These are phyloP conservation scores for Termitomyces sp. DNA, from an alignment of 768 basidiomycete genomes.

Conservation along the genomic window DNA sequence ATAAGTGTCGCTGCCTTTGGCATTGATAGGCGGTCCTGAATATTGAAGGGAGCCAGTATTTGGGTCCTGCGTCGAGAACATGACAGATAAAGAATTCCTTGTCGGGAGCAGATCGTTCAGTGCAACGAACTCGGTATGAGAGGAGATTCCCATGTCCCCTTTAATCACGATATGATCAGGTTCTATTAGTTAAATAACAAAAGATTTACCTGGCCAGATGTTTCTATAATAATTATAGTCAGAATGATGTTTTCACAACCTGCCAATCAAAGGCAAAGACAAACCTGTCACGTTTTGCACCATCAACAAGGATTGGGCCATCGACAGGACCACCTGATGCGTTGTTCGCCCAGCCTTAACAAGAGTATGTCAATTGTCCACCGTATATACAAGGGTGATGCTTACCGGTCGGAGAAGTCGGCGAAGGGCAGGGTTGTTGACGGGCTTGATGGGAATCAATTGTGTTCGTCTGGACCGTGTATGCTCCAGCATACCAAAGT, in stretches of 20 bases:
- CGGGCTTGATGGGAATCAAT: constrained; percentile 31
- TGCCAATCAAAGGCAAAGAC: constrained; percentile 5
- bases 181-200: no score
- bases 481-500: constrained; percentile 51
- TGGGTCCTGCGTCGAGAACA: constrained; percentile 43
- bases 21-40: constrained; percentile 34
- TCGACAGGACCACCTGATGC: constrained; percentile 40
- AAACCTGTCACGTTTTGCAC: constrained; percentile 46
- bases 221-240: constrained; percentile 15
- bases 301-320: constrained; percentile 49
- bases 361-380: background rate
- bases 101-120: constrained; percentile 29
- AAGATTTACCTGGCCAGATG: constrained; percentile 19
- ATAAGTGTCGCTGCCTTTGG: constrained; percentile 35
- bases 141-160: constrained; percentile 38
- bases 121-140: constrained; percentile 30
- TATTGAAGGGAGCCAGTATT: constrained; percentile 39
- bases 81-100: constrained; percentile 41
- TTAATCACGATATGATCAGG: background rate
- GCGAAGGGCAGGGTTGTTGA: constrained; percentile 23
- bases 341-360: constrained; percentile 40
- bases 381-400: background rate
- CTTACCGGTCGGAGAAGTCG: constrained; percentile 17
- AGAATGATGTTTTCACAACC: background rate
- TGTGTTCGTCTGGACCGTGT: constrained; percentile 47